Evolutionary conservation across 1,139 yeast species (phyloP).

Genomic region (Geotrichum candidum): DNA sequence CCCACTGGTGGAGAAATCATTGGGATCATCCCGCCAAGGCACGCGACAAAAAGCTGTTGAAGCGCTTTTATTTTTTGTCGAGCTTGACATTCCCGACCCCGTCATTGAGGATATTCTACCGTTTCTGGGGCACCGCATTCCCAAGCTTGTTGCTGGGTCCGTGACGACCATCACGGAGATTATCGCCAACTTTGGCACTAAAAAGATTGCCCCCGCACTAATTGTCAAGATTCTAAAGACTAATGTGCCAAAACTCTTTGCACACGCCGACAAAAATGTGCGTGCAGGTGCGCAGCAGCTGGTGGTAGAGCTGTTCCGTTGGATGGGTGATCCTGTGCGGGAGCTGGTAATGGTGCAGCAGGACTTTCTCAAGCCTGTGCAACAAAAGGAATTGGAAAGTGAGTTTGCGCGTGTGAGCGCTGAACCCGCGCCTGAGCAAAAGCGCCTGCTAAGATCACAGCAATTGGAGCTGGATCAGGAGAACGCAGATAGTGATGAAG

Average conservation of each 20-base stretch:
- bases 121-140: slow-evolving; percentile 55
- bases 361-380: slow-evolving; percentile 67
- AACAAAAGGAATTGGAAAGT: slow-evolving; percentile 74
- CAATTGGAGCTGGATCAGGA: slow-evolving; percentile 35
- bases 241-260: slow-evolving; percentile 59
- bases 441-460: slow-evolving; percentile 52
- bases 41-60: slow-evolving; percentile 65
- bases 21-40: slow-evolving; percentile 68
- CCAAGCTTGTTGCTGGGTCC: slow-evolving; percentile 73
- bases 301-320: slow-evolving; percentile 64
- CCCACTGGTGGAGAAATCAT: slow-evolving; percentile 70
- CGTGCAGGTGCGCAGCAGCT: slow-evolving; percentile 71
- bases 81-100: slow-evolving; percentile 58
- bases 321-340: slow-evolving; percentile 64
- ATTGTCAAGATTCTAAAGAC: slow-evolving; percentile 42
- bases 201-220: slow-evolving; percentile 54
- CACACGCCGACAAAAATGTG: slow-evolving; percentile 83
- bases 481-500: slow-evolving; percentile 23
- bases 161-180: slow-evolving; percentile 52
- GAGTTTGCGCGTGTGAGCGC: slow-evolving; percentile 53
- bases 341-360: not conserved
- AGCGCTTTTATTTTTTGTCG: slow-evolving; percentile 56
- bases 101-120: slow-evolving; percentile 67
- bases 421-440: slow-evolving; percentile 45
- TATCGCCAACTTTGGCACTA: slow-evolving; percentile 65